Base-by-base conservation (phyloP, 371 early-diverging fungal genomes). In the Mucor piriformis region DNA sequence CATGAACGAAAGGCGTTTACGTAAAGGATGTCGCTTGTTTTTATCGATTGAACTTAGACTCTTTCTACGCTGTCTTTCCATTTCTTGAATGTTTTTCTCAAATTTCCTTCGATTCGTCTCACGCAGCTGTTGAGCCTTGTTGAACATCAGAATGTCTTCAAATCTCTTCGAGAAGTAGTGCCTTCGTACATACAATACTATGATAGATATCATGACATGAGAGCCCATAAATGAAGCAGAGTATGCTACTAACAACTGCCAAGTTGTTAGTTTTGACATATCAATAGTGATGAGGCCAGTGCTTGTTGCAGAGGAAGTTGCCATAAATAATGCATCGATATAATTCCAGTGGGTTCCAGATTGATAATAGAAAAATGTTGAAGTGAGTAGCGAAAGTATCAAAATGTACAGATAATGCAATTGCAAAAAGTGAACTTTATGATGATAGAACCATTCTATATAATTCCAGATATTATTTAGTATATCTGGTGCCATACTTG, bases 141-240 rank as follows among this genome's bases (percentile, higher is more conserved):
- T 78, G 52, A 67, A 75, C 5, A 63, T 23, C 6, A 80, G 51
- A 32, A 77, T 57, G 43, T 80, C 81, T 29, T 80, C 73, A 38
- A 80, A 80, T n/a, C 81, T 66, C 24, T 75, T 77, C 15, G 77
- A 76, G 37, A 80, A 80, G 20, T 73, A 77, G 43, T 75, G 66
- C 11, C 62, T 64, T 34, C 81, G 61, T 3, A 77, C 69, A 13
- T 64, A 58, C 11, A 80, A 50, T 10, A 80, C 64, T 13, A 69
- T 56, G 21, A 73, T 56, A 3, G 73, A 74, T 10, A 80, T 66
- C 23, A 70, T 54, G 8, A 77, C 54, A 42, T 70, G 75, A 0
- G 81, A 80, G 0, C 72, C 58, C 18, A 73, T 46, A 18, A 75
- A 69, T 0, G 76, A 75, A 12, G 46, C 42, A 16, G 75, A 50